Conservation (phyloP, 306 rosid species). For the Castanopsis chinensis region DNA sequence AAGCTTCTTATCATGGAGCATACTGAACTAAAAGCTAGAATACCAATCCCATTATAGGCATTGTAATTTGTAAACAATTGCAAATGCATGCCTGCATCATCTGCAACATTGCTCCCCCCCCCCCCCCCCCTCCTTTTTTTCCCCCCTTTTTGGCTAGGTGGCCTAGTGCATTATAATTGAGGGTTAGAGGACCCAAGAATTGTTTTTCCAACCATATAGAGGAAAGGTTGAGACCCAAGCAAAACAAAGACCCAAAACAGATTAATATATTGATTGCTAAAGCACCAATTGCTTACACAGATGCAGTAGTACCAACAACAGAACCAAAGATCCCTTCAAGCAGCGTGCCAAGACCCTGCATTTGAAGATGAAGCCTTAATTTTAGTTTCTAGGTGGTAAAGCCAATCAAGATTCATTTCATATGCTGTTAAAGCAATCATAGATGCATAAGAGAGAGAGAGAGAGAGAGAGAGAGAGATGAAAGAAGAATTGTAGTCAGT, state of each 20-base stretch:
- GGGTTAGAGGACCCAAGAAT: background rate
- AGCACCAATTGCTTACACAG: constrained; percentile 67
- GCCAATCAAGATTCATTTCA: constrained; percentile 4
- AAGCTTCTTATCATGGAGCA: background rate
- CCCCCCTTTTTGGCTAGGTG: background rate
- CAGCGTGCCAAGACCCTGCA: constrained; percentile 81
- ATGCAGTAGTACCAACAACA: constrained; percentile 75
- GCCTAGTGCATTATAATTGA: background rate
- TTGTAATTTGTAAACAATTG: background rate
- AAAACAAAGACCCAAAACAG: background rate
- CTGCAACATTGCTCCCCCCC: background rate
- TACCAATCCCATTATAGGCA: too few species aligned
- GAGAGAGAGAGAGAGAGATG: background rate
- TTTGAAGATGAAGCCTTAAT: constrained; percentile 14
- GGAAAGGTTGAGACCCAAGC: background rate
- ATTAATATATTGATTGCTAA: background rate
- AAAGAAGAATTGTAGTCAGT: background rate
- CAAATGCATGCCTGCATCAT: background rate
- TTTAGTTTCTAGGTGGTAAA: constrained; percentile 4
- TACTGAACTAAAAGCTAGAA: background rate
- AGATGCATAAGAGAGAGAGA: constrained; percentile 1
- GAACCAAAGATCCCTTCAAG: constrained; percentile 84
- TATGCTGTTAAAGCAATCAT: constrained; percentile 4
- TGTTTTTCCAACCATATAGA: background rate
- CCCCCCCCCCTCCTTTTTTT: background rate